A percentile compares a stretch with the other conserved stretches of the same genome.
Conservation (phyloP, 2,329 filamentous ascomycete genomes). For the Cladosporium sp. region DNA sequence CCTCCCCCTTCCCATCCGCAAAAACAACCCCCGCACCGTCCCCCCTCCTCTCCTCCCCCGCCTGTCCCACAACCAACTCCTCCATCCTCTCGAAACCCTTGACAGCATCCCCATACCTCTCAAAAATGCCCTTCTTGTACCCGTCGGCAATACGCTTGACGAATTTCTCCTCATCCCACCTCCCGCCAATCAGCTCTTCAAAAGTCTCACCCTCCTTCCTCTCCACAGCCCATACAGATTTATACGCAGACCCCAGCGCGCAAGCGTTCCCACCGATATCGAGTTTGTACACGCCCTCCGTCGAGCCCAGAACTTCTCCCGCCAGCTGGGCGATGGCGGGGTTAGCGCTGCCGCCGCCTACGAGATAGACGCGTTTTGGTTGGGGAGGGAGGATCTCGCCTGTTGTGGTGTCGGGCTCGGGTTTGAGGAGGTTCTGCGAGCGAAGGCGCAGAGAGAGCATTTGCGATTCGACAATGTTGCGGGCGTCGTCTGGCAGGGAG, state of each 20-base stretch:
- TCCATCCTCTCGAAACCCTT: conserved; percentile 76
- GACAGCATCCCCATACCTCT: conserved; percentile 71
- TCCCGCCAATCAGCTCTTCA: conserved; percentile 74
- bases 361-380: conserved; percentile 85
- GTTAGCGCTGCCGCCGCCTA: conserved; percentile 87
- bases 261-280: conserved; percentile 95
- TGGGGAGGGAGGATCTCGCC: conserved; percentile 64
- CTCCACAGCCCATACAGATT: conserved; percentile 89
- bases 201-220: conserved; percentile 59
- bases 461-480: conserved; percentile 90
- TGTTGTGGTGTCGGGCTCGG: conserved; percentile 37
- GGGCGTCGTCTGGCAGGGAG: conserved; percentile 62
- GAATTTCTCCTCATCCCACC: conserved; percentile 82
- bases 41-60: conserved; percentile 15
- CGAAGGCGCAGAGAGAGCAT: conserved; percentile 85
- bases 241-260: conserved; percentile 89
- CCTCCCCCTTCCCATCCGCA: conserved; percentile 10
- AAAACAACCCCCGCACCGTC: conserved; percentile 14
- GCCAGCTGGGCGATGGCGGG: conserved; percentile 79
- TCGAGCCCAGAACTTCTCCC: conserved; percentile 81
- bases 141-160: conserved; percentile 79
- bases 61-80: conserved; percentile 50
- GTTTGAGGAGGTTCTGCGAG: conserved; percentile 65
- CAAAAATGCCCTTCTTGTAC: conserved; percentile 69
- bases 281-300: conserved; percentile 85